These are phyloP conservation scores for Tricladium varicosporioides DNA, from an alignment of 2,329 filamentous ascomycete genomes.

Conservation along the genomic window DNA sequence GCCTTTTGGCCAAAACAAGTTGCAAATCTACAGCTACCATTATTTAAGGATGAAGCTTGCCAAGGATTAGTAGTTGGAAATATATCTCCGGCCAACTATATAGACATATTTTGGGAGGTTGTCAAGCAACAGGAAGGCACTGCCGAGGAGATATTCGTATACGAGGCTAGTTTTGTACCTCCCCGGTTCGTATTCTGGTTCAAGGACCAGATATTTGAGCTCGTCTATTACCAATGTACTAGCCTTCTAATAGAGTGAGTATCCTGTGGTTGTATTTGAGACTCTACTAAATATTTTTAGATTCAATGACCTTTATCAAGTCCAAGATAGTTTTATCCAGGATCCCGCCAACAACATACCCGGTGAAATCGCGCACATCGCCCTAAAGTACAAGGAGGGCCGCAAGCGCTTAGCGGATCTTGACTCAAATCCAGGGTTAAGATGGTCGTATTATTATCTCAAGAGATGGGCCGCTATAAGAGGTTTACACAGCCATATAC, in stretches of 20 bases:
- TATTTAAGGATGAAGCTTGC: slow-evolving; percentile 8
- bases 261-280: too few species aligned
- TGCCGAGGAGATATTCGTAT: slow-evolving; percentile 6
- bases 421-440: slow-evolving; percentile 3
- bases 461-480: slow-evolving; percentile 9
- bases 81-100: slow-evolving; percentile 7
- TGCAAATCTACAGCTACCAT: background rate
- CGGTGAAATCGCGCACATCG: slow-evolving; percentile 2
- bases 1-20: slow-evolving; percentile 4
- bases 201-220: slow-evolving; percentile 11
- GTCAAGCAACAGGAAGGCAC: slow-evolving; percentile 2
- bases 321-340: slow-evolving; percentile 8
- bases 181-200: slow-evolving; percentile 11
- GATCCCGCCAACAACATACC: background rate
- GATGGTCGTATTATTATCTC: slow-evolving; percentile 7
- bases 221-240: slow-evolving; percentile 18
- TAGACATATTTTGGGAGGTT: slow-evolving; percentile 14
- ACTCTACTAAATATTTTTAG: background rate
- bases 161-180: slow-evolving; percentile 3
- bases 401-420: background rate
- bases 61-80: slow-evolving; percentile 9
- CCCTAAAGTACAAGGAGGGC: slow-evolving; percentile 1
- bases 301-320: slow-evolving; percentile 10
- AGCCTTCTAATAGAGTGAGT: slow-evolving; percentile 19
- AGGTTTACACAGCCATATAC: background rate